Evolutionary conservation across 306 rosid genomes (phyloP).

Genomic region (Vigna reflexopilosa): DNA sequence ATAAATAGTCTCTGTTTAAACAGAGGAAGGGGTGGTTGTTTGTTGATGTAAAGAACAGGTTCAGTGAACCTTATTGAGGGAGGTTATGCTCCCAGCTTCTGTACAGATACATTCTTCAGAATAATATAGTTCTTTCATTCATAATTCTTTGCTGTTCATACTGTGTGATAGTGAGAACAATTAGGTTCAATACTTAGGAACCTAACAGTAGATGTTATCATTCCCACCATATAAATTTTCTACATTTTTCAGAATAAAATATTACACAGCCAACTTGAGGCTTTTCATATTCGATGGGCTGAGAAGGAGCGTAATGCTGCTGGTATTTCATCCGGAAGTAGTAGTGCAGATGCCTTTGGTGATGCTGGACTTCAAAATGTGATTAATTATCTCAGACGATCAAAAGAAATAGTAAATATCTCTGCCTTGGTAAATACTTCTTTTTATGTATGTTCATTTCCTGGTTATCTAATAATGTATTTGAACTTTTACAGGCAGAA

Average conservation of each 20-base stretch:
- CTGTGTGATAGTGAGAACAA: too few species aligned
- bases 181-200: too few species aligned
- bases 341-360: constrained; percentile 48
- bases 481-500: constrained; percentile 73
- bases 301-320: constrained; percentile 82
- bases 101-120: too few species aligned
- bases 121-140: too few species aligned
- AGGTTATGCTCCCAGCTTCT: too few species aligned
- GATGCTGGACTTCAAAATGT: constrained; percentile 82
- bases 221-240: constrained; percentile 11
- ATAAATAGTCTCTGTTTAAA: too few species aligned
- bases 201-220: background rate
- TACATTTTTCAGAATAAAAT: constrained; percentile 75
- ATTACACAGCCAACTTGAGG: constrained; percentile 86
- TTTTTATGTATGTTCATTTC: constrained; percentile 1
- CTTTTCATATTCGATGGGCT: constrained; percentile 86
- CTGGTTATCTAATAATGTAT: constrained; percentile 28
- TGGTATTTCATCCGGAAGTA: constrained; percentile 66
- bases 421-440: constrained; percentile 16
- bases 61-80: too few species aligned
- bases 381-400: constrained; percentile 80
- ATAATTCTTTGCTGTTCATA: too few species aligned
- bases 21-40: too few species aligned
- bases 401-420: constrained; percentile 84
- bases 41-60: too few species aligned